A percentile compares a stretch with the other conserved stretches of the same genome.
Conservation (phyloP, 306 rosid species). For the Bauhinia variegata region DNA sequence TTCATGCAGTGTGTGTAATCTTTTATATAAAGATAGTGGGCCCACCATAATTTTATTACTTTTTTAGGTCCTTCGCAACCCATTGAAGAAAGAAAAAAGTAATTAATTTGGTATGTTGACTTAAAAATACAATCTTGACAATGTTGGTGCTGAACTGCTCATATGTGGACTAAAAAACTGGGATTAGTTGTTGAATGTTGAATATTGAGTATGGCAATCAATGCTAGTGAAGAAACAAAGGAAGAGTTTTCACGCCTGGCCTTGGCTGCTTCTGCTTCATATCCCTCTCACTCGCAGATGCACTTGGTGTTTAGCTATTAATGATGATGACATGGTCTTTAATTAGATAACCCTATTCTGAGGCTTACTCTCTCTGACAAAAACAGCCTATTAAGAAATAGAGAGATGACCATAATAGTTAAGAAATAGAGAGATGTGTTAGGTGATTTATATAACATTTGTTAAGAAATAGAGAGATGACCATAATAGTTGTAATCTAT, state of each 20-base stretch:
- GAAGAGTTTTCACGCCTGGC: no score
- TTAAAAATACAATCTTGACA: conserved; percentile 30
- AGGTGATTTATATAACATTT: conserved; percentile 35
- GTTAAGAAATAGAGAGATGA: background rate
- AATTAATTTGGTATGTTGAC: conserved; percentile 18
- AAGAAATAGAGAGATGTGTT: background rate
- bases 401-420: background rate
- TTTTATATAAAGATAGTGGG: conserved; percentile 33
- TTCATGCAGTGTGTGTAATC: conserved; percentile 48
- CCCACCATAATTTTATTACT: conserved; percentile 38
- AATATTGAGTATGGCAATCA: conserved; percentile 28
- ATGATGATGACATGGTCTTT: conserved; percentile 25
- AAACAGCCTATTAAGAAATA: background rate
- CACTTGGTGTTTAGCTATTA: conserved; percentile 24
- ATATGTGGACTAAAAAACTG: conserved; percentile 10
- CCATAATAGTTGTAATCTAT: conserved; percentile 4
- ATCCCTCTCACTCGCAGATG: no score
- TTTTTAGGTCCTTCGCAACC: conserved; percentile 39
- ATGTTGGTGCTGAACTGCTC: conserved; percentile 11
- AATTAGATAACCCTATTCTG: background rate
- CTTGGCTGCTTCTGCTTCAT: no score
- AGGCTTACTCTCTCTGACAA: conserved; percentile 37
- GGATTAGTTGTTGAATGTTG: conserved; percentile 33
- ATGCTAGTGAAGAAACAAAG: conserved; percentile 29
- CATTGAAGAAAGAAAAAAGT: conserved; percentile 11